phyloP scores from a whole-genome alignment of 2,329 filamentous ascomycete genomes.

The Elsinoe australis region DNA sequence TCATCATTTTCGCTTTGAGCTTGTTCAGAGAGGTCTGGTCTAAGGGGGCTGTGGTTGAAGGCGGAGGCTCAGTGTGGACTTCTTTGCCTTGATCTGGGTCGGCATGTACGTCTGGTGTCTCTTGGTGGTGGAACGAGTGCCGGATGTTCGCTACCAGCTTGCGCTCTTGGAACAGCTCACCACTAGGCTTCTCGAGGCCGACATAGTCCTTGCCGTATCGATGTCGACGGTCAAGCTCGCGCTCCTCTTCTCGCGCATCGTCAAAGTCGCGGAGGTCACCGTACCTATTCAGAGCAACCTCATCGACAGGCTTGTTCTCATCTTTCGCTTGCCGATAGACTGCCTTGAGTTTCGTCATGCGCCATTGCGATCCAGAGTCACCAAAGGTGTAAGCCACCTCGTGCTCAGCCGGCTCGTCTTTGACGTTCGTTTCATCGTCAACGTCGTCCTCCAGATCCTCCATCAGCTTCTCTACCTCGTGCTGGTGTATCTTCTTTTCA shows the following conservation, averaged over 20 bases:
- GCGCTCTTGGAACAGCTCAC: constrained; percentile 75
- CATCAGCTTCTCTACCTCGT: constrained; percentile 71
- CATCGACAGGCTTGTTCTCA: constrained; percentile 63
- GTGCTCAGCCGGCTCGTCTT: constrained; percentile 48
- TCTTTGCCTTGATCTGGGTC: constrained; percentile 46
- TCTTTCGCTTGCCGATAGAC: constrained; percentile 76
- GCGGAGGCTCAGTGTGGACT: constrained; percentile 49
- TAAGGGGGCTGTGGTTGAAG: constrained; percentile 46
- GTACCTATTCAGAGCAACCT: constrained; percentile 74
- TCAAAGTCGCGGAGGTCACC: constrained; percentile 80
- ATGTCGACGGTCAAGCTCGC: constrained; percentile 75
- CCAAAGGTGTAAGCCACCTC: constrained; percentile 79
- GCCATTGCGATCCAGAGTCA: constrained; percentile 83
- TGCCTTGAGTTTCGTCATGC: constrained; percentile 87
- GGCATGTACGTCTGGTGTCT: constrained; percentile 26
- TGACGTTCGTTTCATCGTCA: constrained; percentile 34
- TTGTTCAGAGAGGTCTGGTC: constrained; percentile 79
- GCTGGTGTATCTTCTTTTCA: constrained; percentile 64
- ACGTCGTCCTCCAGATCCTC: constrained; percentile 54
- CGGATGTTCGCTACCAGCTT: constrained; percentile 51
- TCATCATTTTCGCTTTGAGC: constrained; percentile 90
- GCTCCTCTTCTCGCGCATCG: constrained; percentile 83
- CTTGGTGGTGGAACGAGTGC: constrained; percentile 26
- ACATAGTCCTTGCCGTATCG: constrained; percentile 80
- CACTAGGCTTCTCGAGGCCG: constrained; percentile 77